Evolutionary conservation across 192 early-diverging fungal species (phyloP).

Genomic region (Mortierella alpina): DNA sequence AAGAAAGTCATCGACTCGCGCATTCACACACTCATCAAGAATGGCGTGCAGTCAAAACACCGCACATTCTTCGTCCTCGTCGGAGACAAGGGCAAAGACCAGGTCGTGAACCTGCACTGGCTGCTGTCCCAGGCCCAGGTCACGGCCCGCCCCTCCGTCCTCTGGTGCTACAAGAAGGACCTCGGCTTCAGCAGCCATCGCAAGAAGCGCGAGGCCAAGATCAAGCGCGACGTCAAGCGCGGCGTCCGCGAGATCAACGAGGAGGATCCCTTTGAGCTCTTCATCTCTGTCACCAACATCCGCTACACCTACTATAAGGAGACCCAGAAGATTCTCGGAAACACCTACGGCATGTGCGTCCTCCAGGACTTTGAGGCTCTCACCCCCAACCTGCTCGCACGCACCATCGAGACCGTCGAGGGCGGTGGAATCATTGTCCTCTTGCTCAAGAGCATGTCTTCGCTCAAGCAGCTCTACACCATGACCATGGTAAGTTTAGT

Average conservation of each 20-base stretch:
- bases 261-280: conserved; percentile 99
- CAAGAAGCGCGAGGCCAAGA: conserved; percentile 96
- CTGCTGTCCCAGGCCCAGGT: conserved; percentile 94
- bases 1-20: conserved; percentile 93
- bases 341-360: conserved; percentile 99
- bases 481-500: conserved; percentile 87
- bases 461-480: conserved; percentile 96
- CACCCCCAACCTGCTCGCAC: conserved; percentile 95
- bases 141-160: conserved; percentile 89
- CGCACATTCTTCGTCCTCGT: conserved; percentile 96
- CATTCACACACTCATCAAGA: conserved; percentile 92
- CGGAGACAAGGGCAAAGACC: conserved; percentile 92
- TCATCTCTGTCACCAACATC: conserved; percentile 94
- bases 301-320: conserved; percentile 99
- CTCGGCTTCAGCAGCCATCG: conserved; percentile 95
- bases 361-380: conserved; percentile 98
- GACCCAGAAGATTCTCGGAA: conserved; percentile 97
- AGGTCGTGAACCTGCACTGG: conserved; percentile 97
- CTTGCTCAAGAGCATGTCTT: conserved; percentile 94
- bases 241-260: conserved; percentile 91
- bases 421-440: conserved; percentile 96
- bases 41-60: conserved; percentile 91
- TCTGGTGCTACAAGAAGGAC: conserved; percentile 99
- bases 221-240: conserved; percentile 93
- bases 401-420: conserved; percentile 98